Percentiles rank a stretch among this genome's conserved stretches.
These are phyloP conservation scores for Bassia scoparia DNA, from an alignment of 148 eudicot genomes.

Conservation along the genomic window DNA sequence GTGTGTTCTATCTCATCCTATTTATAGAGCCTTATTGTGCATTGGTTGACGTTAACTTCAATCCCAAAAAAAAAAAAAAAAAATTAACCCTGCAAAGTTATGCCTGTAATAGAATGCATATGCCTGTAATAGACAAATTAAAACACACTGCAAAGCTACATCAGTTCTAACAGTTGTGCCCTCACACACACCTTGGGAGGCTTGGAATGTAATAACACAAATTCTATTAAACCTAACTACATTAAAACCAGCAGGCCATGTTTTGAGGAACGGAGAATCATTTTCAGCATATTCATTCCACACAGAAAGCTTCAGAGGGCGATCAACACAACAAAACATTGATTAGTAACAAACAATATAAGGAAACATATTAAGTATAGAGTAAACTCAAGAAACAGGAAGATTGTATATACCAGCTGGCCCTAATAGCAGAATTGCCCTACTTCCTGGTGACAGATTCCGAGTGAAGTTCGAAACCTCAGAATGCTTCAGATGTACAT, in stretches of 20 bases:
- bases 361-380: not conserved
- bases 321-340: not conserved
- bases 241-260: too few species aligned
- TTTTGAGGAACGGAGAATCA: too few species aligned
- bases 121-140: too few species aligned
- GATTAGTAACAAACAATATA: not conserved
- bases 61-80: not conserved
- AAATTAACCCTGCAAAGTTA: too few species aligned
- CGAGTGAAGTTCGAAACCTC: constrained; percentile 85
- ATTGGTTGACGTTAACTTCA: constrained; percentile 19
- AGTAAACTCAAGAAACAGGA: not conserved
- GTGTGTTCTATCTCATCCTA: constrained; percentile 20
- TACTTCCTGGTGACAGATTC: constrained; percentile 88
- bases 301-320: too few species aligned
- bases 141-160: too few species aligned
- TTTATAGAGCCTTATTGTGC: constrained; percentile 27
- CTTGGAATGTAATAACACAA: too few species aligned
- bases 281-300: too few species aligned
- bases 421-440: constrained; percentile 83
- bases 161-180: too few species aligned
- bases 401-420: constrained; percentile 71
- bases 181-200: too few species aligned
- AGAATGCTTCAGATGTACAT: constrained; percentile 81
- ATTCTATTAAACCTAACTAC: too few species aligned
- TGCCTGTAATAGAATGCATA: too few species aligned